Conservation (phyloP, 176 grass and related monocot genomes). For the Secale cereale region DNA sequence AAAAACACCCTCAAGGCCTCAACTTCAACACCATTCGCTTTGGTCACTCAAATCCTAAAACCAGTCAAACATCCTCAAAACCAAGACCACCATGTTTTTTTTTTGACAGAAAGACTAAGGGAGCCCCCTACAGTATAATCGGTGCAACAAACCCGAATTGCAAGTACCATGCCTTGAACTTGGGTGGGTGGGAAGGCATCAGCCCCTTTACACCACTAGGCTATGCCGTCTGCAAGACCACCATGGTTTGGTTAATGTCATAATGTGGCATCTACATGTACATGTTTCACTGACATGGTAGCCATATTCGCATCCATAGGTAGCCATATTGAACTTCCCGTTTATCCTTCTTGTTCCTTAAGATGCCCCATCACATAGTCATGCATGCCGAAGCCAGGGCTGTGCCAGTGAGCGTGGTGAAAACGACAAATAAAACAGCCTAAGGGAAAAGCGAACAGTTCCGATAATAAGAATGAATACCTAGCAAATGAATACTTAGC, state of each 20-base stretch:
- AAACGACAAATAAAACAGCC: not conserved
- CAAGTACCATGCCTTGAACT: too few species aligned
- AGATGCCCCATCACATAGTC: not conserved
- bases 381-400: not conserved
- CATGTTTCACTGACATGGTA: not conserved
- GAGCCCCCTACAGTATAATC: too few species aligned
- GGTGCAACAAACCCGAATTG: too few species aligned
- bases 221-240: too few species aligned
- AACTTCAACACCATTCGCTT: constrained; percentile 14
- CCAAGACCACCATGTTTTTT: not conserved
- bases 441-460: not conserved
- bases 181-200: too few species aligned
- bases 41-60: not conserved
- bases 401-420: not conserved
- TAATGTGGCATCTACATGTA: not conserved
- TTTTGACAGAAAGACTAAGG: too few species aligned
- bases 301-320: not conserved
- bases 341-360: not conserved
- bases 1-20: not conserved
- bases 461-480: not conserved
- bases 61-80: not conserved
- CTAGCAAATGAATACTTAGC: not conserved
- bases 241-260: not conserved
- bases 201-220: too few species aligned
- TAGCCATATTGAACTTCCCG: not conserved